phyloP scores from a whole-genome alignment of 768 basidiomycete species.

The Auricularia auricula-judae region DNA sequence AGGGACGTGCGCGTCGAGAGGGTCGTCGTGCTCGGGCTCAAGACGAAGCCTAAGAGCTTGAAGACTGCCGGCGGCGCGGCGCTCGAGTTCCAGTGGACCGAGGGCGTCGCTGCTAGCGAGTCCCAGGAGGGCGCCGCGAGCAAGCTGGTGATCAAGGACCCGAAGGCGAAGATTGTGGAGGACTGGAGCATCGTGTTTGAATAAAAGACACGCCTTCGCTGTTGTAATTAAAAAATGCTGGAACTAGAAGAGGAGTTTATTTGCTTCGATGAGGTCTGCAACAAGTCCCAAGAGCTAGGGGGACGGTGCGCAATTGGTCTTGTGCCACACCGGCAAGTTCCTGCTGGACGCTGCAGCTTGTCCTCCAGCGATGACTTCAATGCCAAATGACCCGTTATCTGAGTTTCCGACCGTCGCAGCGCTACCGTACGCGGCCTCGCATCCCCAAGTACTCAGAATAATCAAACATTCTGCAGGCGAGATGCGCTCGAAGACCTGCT shows the following conservation, averaged over 20 bases:
- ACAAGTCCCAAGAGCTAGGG: too few relatives aligned
- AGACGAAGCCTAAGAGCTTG: constrained; percentile 49
- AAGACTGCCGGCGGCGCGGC: constrained; percentile 26
- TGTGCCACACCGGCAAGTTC: too few relatives aligned
- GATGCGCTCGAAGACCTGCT: constrained; percentile 88
- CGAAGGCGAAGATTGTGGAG: constrained; percentile 40
- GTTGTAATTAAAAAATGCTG: too few relatives aligned
- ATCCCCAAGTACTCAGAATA: too few relatives aligned
- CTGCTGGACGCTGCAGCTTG: too few relatives aligned
- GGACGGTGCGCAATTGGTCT: too few relatives aligned
- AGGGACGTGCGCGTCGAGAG: constrained; percentile 69
- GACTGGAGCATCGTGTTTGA: constrained; percentile 49
- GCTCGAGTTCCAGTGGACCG: constrained; percentile 57
- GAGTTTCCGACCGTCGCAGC: too few relatives aligned
- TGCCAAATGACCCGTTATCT: too few relatives aligned
- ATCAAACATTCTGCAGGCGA: constrained; percentile 35
- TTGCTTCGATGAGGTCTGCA: too few relatives aligned
- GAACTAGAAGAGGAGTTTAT: too few relatives aligned
- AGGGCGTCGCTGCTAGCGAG: constrained; percentile 44
- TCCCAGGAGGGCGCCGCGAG: constrained; percentile 58
- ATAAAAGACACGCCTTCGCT: not conserved
- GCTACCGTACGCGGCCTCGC: too few relatives aligned
- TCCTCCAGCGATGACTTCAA: too few relatives aligned
- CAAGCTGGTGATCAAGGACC: constrained; percentile 67
- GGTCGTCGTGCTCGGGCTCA: constrained; percentile 68